A percentile compares a stretch with the other conserved stretches of the same genome.
phyloP scores from a whole-genome alignment of 2,329 filamentous ascomycete genomes.

The Phyllosticta ampelicida region DNA sequence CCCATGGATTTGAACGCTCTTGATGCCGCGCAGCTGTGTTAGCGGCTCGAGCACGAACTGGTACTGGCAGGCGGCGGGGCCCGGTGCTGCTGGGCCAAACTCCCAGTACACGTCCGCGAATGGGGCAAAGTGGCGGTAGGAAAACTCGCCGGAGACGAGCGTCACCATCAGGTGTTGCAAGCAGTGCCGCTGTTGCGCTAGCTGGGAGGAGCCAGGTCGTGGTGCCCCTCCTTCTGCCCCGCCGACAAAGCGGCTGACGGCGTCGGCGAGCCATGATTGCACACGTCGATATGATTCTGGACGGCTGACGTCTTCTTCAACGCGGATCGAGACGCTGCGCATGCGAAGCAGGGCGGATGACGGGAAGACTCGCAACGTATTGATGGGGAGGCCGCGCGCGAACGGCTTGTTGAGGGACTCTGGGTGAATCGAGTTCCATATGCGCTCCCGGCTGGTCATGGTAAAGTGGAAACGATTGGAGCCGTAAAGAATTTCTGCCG shows the following conservation, averaged over 20 bases:
- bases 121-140: neutral
- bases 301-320: constrained; percentile 6
- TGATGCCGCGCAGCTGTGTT: constrained; percentile 1
- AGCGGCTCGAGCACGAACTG: constrained; percentile 12
- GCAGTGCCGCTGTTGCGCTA: neutral
- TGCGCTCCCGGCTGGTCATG: constrained; percentile 4
- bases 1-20: constrained; percentile 1
- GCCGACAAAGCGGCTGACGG: neutral
- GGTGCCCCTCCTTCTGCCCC: neutral
- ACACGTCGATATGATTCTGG: constrained; percentile 6
- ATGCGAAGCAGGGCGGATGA: constrained; percentile 1
- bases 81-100: neutral
- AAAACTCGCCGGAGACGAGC: constrained; percentile 3
- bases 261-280: constrained; percentile 5
- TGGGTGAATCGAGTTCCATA: neutral
- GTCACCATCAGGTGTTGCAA: constrained; percentile 3
- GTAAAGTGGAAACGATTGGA: constrained; percentile 14
- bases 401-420: neutral
- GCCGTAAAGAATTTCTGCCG: constrained; percentile 13
- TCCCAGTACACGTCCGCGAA: constrained; percentile 5
- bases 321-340: neutral
- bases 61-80: neutral
- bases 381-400: constrained; percentile 7
- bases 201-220: no score
- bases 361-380: neutral